Conservation (phyloP, 2,329 filamentous ascomycete genomes). For the Pleurostoma richardsiae region DNA sequence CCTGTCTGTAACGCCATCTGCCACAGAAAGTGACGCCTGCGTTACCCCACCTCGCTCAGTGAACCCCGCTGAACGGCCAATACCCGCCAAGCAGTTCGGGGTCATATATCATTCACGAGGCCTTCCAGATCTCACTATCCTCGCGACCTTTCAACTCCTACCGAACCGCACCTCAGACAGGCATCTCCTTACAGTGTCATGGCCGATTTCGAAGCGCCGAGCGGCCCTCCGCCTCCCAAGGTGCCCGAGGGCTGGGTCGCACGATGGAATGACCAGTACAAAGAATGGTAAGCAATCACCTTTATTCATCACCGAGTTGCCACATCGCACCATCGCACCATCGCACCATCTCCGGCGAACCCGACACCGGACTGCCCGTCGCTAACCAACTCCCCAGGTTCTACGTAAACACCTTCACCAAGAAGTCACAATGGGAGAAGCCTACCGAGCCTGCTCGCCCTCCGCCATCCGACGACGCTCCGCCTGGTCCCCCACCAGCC, state of each 20-base stretch:
- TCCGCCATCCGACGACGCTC: constrained; percentile 33
- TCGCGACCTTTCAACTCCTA: background rate
- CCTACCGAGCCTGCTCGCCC: constrained; percentile 61
- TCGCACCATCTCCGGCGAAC: background rate
- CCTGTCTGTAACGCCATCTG: background rate
- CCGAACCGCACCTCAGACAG: background rate
- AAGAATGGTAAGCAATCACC: constrained; percentile 54
- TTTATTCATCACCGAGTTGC: background rate
- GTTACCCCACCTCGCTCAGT: too few relatives aligned
- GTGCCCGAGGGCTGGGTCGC: constrained; percentile 80
- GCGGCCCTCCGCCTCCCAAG: constrained; percentile 51
- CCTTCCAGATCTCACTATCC: too few relatives aligned
- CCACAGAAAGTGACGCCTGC: background rate
- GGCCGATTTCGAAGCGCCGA: constrained; percentile 49
- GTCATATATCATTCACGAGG: too few relatives aligned
- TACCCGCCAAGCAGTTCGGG: background rate
- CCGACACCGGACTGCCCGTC: constrained; percentile 3
- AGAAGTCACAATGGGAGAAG: constrained; percentile 85
- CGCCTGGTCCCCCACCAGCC: constrained; percentile 61
- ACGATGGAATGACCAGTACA: constrained; percentile 82
- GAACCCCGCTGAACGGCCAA: background rate
- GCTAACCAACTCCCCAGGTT: constrained; percentile 52
- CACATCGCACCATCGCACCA: background rate
- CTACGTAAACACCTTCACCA: constrained; percentile 85
- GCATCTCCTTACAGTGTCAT: constrained; percentile 26